A percentile compares a stretch with the other conserved stretches of the same genome.
Conservation (phyloP, 1,284 basidiomycete genomes). For the Takashimella koratensis region DNA sequence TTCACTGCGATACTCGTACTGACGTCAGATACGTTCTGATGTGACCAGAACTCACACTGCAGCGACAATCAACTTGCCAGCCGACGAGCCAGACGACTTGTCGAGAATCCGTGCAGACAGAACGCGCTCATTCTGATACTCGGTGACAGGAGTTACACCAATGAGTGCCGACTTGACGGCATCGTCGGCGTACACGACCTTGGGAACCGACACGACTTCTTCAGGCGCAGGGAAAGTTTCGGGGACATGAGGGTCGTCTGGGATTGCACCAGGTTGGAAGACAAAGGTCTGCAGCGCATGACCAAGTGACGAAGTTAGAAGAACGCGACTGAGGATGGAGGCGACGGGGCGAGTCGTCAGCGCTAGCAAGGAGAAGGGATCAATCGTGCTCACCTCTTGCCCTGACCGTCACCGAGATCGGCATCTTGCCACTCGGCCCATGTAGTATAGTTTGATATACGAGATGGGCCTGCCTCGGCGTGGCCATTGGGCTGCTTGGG, state of each 20-base stretch:
- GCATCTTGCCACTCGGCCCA: slow-evolving; percentile 29
- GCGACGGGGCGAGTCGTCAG: background rate
- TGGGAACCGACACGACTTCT: slow-evolving; percentile 30
- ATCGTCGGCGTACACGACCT: slow-evolving; percentile 19
- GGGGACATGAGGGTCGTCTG: slow-evolving; percentile 31
- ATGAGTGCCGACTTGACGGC: slow-evolving; percentile 6
- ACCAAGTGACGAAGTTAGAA: slow-evolving; percentile 21
- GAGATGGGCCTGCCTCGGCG: background rate
- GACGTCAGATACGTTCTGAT: background rate
- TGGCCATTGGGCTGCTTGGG: background rate
- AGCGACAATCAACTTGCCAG: slow-evolving; percentile 15
- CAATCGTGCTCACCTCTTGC: slow-evolving; percentile 15
- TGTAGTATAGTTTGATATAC: slow-evolving; percentile 2
- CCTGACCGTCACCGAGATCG: slow-evolving; percentile 29
- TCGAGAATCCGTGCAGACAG: slow-evolving; percentile 13
- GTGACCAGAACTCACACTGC: slow-evolving; percentile 17
- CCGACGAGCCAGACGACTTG: slow-evolving; percentile 5
- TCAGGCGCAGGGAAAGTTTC: slow-evolving; percentile 33
- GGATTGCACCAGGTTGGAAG: slow-evolving; percentile 16
- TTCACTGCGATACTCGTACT: slow-evolving; percentile 1
- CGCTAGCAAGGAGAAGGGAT: background rate
- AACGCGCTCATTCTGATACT: slow-evolving; percentile 3
- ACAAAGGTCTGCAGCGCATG: slow-evolving; percentile 37
- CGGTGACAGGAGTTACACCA: background rate
- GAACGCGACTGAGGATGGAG: slow-evolving; percentile 16